Base-by-base conservation (phyloP, 2,329 filamentous ascomycete genomes). In the Claviceps citrina region DNA sequence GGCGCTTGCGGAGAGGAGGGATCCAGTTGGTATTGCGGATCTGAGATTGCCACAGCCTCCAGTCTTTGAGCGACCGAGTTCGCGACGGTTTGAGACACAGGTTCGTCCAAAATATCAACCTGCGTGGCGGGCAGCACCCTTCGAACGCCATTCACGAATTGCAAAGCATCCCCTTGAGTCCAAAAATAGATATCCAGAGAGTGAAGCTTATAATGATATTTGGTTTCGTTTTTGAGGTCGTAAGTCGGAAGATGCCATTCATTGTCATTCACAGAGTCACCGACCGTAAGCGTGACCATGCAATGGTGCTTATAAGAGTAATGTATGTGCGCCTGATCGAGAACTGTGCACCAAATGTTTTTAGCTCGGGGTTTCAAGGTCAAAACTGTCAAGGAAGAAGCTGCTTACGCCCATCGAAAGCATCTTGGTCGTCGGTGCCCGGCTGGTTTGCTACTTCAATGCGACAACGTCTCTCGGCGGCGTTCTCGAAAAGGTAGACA, bases 111-210 rank as follows among this genome's bases (percentile, higher is more conserved):
- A n/a, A 83, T 65, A 27, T 76, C 70, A 25, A 81, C 64, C 45
- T 78, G 76, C 7, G 65, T 59, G 0, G 66, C 54, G 4, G 81
- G 77, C 20, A 84, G 57, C 4, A 84, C 71, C 40, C 75, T 69
- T 38, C 78, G 67, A 40, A 84, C 63, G 12, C 75, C 76, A 49
- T 79, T 79, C 44, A 86, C 62, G 47, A 87, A 83, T 42, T 76
- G 70, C 22, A 76, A 62, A 1, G 81, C 81, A 58, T 87, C 82
- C 41, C 76, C 67, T 44, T 76, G 73, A 0, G 76, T 84, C 80
- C 81, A 86, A 53, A 87, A 81, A 62, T 89, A 89, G 12, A 87
- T 63, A 52, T 87, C 82, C 42, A 87, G 56, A 0, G 78, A 79
- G 54, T 84, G 77, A 7, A 89, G 69, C 54, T 76, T 77, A 62